A percentile compares a stretch with the other conserved stretches of the same genome.
These are phyloP conservation scores for Diaporthe sp. DNA, from an alignment of 2,329 filamentous ascomycete species.

Conservation along the genomic window DNA sequence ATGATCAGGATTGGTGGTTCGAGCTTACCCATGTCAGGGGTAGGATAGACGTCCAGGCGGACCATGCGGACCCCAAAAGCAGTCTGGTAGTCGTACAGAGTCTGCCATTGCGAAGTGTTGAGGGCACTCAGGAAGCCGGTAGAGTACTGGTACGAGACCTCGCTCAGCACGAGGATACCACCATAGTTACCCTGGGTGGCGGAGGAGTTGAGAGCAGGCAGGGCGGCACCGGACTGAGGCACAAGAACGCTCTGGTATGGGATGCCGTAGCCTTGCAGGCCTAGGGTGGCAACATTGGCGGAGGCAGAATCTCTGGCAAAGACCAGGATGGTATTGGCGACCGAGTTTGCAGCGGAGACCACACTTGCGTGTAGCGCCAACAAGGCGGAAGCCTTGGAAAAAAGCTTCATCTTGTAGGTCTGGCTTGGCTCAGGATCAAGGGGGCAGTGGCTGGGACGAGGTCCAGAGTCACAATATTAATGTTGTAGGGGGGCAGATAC, in stretches of 20 bases:
- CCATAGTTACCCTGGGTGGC: conserved; percentile 65
- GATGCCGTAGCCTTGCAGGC: conserved; percentile 70
- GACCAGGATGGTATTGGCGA: conserved; percentile 63
- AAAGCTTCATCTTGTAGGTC: conserved; percentile 31
- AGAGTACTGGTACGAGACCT: conserved; percentile 65
- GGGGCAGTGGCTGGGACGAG: not conserved
- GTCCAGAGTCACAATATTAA: not conserved
- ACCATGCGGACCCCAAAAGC: conserved; percentile 70
- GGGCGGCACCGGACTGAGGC: conserved; percentile 59
- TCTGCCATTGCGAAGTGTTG: conserved; percentile 65
- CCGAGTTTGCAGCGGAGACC: conserved; percentile 38
- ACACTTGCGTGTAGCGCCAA: conserved; percentile 33
- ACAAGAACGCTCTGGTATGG: conserved; percentile 65
- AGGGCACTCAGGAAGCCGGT: conserved; percentile 61
- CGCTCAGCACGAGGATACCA: conserved; percentile 64
- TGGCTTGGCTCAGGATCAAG: not conserved
- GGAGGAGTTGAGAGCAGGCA: conserved; percentile 63
- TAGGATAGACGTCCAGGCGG: conserved; percentile 67
- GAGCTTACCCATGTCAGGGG: conserved; percentile 57
- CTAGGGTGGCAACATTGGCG: conserved; percentile 59
- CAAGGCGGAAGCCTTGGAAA: conserved; percentile 30
- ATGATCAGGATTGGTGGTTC: conserved; percentile 41
- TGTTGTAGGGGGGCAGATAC: conserved; percentile 14
- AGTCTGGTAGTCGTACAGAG: conserved; percentile 67
- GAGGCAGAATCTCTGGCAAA: conserved; percentile 63